These are phyloP conservation scores for Camillea tinctor DNA, from an alignment of 2,329 filamentous ascomycete genomes.

Conservation along the genomic window DNA sequence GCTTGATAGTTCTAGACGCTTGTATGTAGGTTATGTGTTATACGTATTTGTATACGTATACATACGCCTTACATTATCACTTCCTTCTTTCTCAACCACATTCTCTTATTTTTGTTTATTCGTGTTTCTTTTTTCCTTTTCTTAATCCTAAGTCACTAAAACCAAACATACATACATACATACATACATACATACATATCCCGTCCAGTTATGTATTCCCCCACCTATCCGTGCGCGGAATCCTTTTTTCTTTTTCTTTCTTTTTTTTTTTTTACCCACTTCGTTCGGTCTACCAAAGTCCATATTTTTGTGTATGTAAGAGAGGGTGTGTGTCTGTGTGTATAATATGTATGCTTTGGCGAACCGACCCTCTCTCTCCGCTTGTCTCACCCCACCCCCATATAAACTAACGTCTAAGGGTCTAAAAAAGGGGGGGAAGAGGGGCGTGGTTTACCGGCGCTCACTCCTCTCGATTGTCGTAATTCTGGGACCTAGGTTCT, in stretches of 20 bases:
- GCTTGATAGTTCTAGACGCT: background rate
- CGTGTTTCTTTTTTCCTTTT: background rate
- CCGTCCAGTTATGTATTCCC: background rate
- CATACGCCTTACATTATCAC: background rate
- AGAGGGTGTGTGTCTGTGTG: background rate
- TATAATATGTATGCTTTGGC: too few relatives aligned
- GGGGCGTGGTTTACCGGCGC: slow-evolving; percentile 6
- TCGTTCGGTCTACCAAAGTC: too few relatives aligned
- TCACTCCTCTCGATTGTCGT: slow-evolving; percentile 53
- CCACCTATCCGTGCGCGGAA: background rate
- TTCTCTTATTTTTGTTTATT: background rate
- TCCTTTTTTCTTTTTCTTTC: background rate
- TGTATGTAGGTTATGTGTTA: background rate
- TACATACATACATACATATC: background rate
- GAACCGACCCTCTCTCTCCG: background rate
- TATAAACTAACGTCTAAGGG: background rate
- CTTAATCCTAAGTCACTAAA: background rate
- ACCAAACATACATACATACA: too few relatives aligned
- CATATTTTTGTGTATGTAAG: too few relatives aligned
- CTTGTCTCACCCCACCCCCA: too few relatives aligned
- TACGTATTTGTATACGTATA: too few relatives aligned
- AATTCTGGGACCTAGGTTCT: slow-evolving; percentile 61
- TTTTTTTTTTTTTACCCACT: too few relatives aligned
- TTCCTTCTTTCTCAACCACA: too few relatives aligned
- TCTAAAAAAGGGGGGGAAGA: too few relatives aligned